Evolutionary conservation across 2,329 filamentous ascomycete genomes (phyloP).

Genomic region (Ophiostoma sp.): DNA sequence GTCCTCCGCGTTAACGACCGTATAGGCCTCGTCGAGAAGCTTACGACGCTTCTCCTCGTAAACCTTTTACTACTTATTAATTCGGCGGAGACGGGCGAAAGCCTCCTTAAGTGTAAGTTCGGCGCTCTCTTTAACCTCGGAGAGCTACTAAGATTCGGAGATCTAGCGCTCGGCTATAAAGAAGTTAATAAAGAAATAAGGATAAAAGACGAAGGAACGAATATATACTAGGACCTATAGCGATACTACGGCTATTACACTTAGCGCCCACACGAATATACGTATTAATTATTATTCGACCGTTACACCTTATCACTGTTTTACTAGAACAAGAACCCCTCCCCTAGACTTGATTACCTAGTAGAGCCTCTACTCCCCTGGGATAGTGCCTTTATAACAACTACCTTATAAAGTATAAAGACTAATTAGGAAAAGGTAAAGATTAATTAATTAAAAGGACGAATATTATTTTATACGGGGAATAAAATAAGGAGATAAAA

Average conservation of each 20-base stretch:
- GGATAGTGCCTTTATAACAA: too few species aligned
- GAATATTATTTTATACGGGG: too few species aligned
- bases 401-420: background rate
- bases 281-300: too few species aligned
- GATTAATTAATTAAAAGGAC: too few species aligned
- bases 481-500: too few species aligned
- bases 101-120: background rate
- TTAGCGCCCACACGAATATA: background rate
- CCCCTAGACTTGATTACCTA: too few species aligned
- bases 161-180: background rate
- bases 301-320: too few species aligned
- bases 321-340: too few species aligned
- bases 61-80: background rate
- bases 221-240: background rate
- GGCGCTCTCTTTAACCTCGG: background rate
- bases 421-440: too few species aligned
- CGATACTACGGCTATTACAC: background rate
- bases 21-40: background rate
- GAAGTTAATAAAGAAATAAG: background rate
- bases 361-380: too few species aligned
- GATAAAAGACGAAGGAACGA: background rate
- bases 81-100: background rate
- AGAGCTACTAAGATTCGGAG: background rate
- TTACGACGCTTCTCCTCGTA: background rate
- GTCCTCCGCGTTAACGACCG: background rate